phyloP scores from a whole-genome alignment of 2,329 filamentous ascomycete genomes.

The Colletotrichum cereale region DNA sequence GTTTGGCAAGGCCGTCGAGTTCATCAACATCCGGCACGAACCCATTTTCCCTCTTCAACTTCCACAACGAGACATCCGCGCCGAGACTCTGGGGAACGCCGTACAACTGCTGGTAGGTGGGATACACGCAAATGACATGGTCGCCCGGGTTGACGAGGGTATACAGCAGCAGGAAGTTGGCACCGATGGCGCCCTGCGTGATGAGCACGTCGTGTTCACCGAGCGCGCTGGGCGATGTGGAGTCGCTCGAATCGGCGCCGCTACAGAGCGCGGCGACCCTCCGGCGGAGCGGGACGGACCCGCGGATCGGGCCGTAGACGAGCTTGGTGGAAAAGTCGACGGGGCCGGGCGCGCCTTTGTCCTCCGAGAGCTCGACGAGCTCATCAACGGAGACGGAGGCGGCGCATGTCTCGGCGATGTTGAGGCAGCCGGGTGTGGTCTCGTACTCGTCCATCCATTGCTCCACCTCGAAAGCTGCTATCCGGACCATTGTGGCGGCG shows the following conservation, averaged over 20 bases:
- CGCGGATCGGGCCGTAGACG: conserved; percentile 80
- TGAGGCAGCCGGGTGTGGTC: conserved; percentile 67
- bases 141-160: conserved; percentile 76
- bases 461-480: conserved; percentile 74
- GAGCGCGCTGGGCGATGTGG: conserved; percentile 46
- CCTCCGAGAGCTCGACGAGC: conserved; percentile 69
- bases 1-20: conserved; percentile 71
- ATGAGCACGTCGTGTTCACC: conserved; percentile 74
- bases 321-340: conserved; percentile 67
- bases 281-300: conserved; percentile 71
- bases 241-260: conserved; percentile 53
- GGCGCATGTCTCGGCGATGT: conserved; percentile 85
- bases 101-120: conserved; percentile 86
- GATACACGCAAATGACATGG: conserved; percentile 86
- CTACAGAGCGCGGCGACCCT: conserved; percentile 77
- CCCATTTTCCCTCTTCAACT: conserved; percentile 69
- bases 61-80: conserved; percentile 81
- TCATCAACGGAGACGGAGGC: conserved; percentile 80
- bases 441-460: conserved; percentile 76
- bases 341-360: conserved; percentile 58
- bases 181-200: conserved; percentile 81
- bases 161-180: conserved; percentile 81
- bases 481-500: conserved; percentile 49
- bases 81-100: conserved; percentile 78
- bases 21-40: conserved; percentile 76